These are phyloP conservation scores for Calonectria multiphialidica DNA, from an alignment of 2,329 filamentous ascomycete genomes.

Conservation along the genomic window DNA sequence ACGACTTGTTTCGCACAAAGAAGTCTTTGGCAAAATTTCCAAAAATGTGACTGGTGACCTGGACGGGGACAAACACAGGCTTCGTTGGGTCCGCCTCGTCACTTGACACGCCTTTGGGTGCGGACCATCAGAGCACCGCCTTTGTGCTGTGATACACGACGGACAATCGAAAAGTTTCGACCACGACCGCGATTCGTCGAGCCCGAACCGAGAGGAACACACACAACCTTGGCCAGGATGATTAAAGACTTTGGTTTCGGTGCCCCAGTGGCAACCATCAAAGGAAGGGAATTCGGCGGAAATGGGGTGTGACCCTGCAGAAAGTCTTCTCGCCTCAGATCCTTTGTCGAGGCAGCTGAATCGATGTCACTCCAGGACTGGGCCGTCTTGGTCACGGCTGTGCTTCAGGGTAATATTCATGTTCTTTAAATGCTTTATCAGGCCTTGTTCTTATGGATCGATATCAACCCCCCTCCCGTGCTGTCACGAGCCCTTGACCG, in stretches of 20 bases:
- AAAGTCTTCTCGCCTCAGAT: background rate
- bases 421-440: constrained; percentile 17
- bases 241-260: background rate
- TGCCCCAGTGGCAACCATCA: background rate
- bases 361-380: constrained; percentile 4
- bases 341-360: constrained; percentile 19
- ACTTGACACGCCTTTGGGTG: background rate
- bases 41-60: background rate
- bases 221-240: background rate
- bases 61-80: background rate
- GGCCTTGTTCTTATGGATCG: constrained; percentile 11
- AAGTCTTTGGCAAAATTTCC: background rate
- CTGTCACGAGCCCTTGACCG: background rate
- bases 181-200: background rate
- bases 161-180: background rate
- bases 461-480: background rate
- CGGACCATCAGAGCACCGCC: background rate
- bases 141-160: constrained; percentile 12
- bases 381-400: background rate
- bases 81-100: background rate
- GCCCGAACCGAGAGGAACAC: constrained; percentile 11
- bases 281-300: background rate
- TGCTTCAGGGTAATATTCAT: background rate
- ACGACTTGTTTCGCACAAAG: background rate
- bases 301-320: background rate